Conservation (phyloP, 352 stramenopile species). For the Elongisporangium prolatum region DNA sequence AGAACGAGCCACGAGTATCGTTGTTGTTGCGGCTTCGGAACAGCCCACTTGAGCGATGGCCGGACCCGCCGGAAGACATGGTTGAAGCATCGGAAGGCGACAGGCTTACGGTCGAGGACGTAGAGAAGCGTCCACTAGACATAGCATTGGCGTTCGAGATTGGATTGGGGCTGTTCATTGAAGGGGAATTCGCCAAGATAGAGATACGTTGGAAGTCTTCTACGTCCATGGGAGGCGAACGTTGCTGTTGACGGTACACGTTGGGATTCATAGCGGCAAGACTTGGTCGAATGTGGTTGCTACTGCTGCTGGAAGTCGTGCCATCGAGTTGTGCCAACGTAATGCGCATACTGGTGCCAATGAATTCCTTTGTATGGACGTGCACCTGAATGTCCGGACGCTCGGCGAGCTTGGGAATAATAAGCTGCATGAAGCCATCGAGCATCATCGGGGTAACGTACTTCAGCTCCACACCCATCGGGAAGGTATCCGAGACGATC, state of each 20-base stretch:
- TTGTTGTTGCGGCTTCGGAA: conserved; percentile 45
- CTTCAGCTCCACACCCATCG: conserved; percentile 86
- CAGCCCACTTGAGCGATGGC: conserved; percentile 34
- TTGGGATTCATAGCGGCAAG: background rate
- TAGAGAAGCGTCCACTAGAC: conserved; percentile 37
- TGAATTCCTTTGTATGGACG: conserved; percentile 89
- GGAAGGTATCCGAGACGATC: conserved; percentile 84
- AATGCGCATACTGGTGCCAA: conserved; percentile 87
- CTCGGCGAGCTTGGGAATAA: conserved; percentile 85
- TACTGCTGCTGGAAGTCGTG: conserved; percentile 1
- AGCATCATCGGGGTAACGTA: conserved; percentile 90
- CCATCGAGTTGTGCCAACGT: conserved; percentile 64
- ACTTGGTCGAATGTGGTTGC: conserved; percentile 10
- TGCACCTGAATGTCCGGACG: conserved; percentile 81
- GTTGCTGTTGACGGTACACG: conserved; percentile 10
- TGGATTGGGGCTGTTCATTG: background rate
- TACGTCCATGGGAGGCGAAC: conserved; percentile 39
- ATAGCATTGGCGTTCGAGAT: background rate
- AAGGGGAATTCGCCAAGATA: conserved; percentile 39
- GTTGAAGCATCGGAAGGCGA: conserved; percentile 40
- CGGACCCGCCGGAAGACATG: conserved; percentile 31
- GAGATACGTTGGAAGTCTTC: conserved; percentile 71
- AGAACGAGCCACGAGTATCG: conserved; percentile 49
- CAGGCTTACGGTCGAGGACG: conserved; percentile 44
- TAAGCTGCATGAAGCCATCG: conserved; percentile 86